Evolutionary conservation across 768 basidiomycete species (phyloP).

Genomic region (Fibroporia radiculosa): DNA sequence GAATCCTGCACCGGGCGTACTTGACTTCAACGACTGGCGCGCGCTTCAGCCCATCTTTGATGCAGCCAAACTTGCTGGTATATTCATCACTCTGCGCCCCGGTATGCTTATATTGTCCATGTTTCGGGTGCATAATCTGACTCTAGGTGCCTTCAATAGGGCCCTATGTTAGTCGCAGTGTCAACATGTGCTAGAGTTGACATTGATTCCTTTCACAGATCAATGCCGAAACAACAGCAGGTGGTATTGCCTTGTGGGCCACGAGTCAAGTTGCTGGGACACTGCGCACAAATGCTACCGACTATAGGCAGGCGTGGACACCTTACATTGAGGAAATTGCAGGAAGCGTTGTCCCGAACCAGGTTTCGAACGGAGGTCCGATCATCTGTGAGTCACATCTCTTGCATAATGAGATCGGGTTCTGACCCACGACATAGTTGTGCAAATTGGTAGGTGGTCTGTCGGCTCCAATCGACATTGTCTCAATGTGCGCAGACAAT

Average conservation of each 20-base stretch:
- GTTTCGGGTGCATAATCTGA: neutral
- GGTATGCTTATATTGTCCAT: conserved; percentile 30
- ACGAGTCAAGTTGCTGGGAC: conserved; percentile 58
- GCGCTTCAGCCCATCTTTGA: conserved; percentile 66
- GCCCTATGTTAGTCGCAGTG: conserved; percentile 20
- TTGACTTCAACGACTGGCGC: conserved; percentile 69
- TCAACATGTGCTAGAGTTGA: neutral
- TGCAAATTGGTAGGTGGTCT: conserved; percentile 43
- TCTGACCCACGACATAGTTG: conserved; percentile 25
- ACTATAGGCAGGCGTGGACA: conserved; percentile 65
- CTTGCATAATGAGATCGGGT: neutral
- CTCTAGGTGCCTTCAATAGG: conserved; percentile 5
- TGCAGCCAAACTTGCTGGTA: conserved; percentile 62
- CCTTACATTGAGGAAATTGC: conserved; percentile 66
- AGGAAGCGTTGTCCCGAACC: conserved; percentile 49
- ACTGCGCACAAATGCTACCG: conserved; percentile 67
- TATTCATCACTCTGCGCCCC: conserved; percentile 76
- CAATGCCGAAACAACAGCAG: conserved; percentile 77
- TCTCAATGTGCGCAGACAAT: conserved; percentile 43
- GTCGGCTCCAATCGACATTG: neutral
- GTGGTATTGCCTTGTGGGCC: conserved; percentile 64
- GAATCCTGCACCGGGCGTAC: conserved; percentile 64
- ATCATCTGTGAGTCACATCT: conserved; percentile 48
- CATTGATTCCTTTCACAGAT: conserved; percentile 37
- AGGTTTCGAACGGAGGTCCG: conserved; percentile 67